These are phyloP conservation scores for Trichoderma asperelloides DNA, from an alignment of 495 filamentous ascomycete genomes.

Conservation along the genomic window DNA sequence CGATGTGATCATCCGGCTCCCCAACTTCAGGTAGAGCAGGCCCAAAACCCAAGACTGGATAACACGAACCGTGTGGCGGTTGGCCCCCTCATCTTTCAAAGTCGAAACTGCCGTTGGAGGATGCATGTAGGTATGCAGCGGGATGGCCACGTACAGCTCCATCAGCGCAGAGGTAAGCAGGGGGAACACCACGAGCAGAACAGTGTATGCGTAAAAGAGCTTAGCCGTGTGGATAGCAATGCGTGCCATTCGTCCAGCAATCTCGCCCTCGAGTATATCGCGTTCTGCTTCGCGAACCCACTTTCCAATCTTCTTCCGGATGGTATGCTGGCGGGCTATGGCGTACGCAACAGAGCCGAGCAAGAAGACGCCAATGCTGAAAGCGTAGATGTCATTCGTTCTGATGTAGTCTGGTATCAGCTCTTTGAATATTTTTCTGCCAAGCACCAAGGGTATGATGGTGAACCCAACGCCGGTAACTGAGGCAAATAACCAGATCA, in stretches of 20 bases:
- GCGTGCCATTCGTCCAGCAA: background rate
- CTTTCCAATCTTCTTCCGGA: conserved; percentile 28
- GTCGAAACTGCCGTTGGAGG: conserved; percentile 16
- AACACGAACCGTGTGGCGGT: conserved; percentile 67
- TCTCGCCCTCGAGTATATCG: conserved; percentile 12
- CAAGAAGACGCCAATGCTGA: conserved; percentile 77
- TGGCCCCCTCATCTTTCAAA: background rate
- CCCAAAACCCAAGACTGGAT: conserved; percentile 93
- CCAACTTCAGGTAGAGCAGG: conserved; percentile 83
- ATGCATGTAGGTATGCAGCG: conserved; percentile 74
- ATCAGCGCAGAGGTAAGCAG: conserved; percentile 72
- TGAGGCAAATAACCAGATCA: conserved; percentile 91
- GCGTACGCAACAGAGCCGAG: conserved; percentile 57
- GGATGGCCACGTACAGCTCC: conserved; percentile 84
- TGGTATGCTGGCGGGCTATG: conserved; percentile 42
- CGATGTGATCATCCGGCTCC: conserved; percentile 56
- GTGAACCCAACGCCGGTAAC: conserved; percentile 84
- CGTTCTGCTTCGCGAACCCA: conserved; percentile 25
- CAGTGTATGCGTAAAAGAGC: conserved; percentile 63
- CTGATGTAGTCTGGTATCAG: conserved; percentile 57
- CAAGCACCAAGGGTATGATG: conserved; percentile 74
- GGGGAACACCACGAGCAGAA: conserved; percentile 68
- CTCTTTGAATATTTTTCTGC: conserved; percentile 61
- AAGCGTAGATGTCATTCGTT: conserved; percentile 94
- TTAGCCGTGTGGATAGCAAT: conserved; percentile 17